Evolutionary conservation across 192 early-diverging fungal species (phyloP), one percentile per base, ranked within the genome.

Genomic region (Linnemannia zychae): DNA sequence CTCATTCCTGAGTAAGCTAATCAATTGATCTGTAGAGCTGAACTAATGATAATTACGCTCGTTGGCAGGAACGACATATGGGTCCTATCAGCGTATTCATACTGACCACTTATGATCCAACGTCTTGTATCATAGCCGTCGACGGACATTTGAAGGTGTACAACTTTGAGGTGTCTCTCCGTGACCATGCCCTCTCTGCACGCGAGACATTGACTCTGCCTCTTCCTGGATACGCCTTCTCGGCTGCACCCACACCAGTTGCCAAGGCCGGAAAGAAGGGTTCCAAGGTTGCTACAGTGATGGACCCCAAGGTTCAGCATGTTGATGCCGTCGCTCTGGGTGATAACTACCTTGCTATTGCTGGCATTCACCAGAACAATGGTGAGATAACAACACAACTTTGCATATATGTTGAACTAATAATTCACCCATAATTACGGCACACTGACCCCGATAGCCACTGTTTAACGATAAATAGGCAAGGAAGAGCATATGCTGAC

Each of bases 271-370:
- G 48, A 22, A 78, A 75, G 68, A 84, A 79, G 49, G 67, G 77
- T 15, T 18, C 76, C 48, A 85, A 79, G 70, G 49, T 69, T 12
- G 28, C 72, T 11, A 31, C 70, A 24, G 74, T 76, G n/a, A 74
- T 53, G 16, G 76, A 78, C 28, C 7, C 73, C 47, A 79, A 33
- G n/a, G 67, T 67, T 53, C 74, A 75, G 28, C 65, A 60, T 49
- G 69, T 79, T 1, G 88, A 85, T 33, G 77, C 87, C 13, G 67
- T 88, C 17, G 74, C 82, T 31, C 63, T 91, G 2, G 80, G 88
- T 17, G 88, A 90, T 44, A 88, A 81, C 65, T 91, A 89, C 78
- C 84, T 91, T 9, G 90, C 89, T 18, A 63, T 91, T 77, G 81
- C 89, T 44, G 83, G 83, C 44, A 76, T 48, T 18, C 83, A 76